These are phyloP conservation scores for Exophiala lecanii-corni DNA, from an alignment of 2,329 filamentous ascomycete genomes.

Conservation along the genomic window DNA sequence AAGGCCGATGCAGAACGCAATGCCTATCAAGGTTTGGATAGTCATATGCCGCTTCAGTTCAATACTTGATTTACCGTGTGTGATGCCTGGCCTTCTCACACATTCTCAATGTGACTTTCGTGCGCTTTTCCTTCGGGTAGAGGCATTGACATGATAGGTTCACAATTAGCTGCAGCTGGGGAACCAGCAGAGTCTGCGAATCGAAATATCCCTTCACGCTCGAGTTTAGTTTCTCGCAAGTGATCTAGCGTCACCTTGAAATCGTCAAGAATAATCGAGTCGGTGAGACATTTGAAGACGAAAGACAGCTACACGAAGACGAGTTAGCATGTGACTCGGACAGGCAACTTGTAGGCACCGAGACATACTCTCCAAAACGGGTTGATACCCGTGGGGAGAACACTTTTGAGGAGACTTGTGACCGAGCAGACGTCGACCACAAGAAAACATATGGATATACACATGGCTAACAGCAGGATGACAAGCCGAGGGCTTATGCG, in stretches of 20 bases:
- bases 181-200: background rate
- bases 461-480: slow-evolving; percentile 59
- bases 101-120: too few species aligned
- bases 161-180: background rate
- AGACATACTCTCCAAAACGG: too few species aligned
- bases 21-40: too few species aligned
- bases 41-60: too few species aligned
- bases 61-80: too few species aligned
- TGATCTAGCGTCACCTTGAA: slow-evolving; percentile 56
- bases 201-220: too few species aligned
- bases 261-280: slow-evolving; percentile 61
- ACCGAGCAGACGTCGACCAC: slow-evolving; percentile 54
- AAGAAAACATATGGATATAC: slow-evolving; percentile 59
- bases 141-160: too few species aligned
- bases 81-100: too few species aligned
- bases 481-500: slow-evolving; percentile 59
- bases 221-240: background rate
- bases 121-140: too few species aligned
- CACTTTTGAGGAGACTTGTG: slow-evolving; percentile 21
- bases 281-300: slow-evolving; percentile 62
- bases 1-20: too few species aligned
- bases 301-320: slow-evolving; percentile 55
- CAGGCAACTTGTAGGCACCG: too few species aligned
- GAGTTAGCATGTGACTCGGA: too few species aligned
- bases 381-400: slow-evolving; percentile 54